phyloP scores from a whole-genome alignment of 2,329 filamentous ascomycete species.

The Botrytis elliptica region DNA sequence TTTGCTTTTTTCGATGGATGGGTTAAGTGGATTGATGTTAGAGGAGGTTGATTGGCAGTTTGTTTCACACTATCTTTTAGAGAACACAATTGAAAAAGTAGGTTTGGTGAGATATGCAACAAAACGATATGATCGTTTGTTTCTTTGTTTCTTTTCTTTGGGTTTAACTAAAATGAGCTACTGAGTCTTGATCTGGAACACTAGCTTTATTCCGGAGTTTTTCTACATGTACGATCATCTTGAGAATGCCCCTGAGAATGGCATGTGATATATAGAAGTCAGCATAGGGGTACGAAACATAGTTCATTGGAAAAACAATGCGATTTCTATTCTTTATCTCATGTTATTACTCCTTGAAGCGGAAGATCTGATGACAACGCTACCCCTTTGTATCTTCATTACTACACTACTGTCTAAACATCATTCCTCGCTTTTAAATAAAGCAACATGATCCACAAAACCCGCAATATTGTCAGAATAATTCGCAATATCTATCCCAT shows the following conservation, averaged over 20 bases:
- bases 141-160: not conserved
- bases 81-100: not conserved
- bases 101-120: not conserved
- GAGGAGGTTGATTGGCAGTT: not conserved
- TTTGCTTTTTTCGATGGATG: not conserved
- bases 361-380: not conserved
- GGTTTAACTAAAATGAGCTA: not conserved
- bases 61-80: not conserved
- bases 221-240: not conserved
- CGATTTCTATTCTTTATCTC: not conserved
- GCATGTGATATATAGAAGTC: not conserved
- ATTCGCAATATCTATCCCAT: constrained; percentile 23
- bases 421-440: constrained; percentile 5
- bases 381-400: not conserved
- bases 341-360: not conserved
- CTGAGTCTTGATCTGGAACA: not conserved
- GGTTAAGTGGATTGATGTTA: not conserved
- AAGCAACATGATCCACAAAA: constrained; percentile 12
- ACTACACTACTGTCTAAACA: not conserved
- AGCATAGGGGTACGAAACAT: not conserved
- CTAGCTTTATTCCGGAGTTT: not conserved
- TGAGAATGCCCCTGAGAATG: not conserved
- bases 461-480: constrained; percentile 27
- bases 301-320: not conserved
- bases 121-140: not conserved